These are phyloP conservation scores for Endocladia muricata DNA, from an alignment of 31 red algal species.

Conservation along the genomic window DNA sequence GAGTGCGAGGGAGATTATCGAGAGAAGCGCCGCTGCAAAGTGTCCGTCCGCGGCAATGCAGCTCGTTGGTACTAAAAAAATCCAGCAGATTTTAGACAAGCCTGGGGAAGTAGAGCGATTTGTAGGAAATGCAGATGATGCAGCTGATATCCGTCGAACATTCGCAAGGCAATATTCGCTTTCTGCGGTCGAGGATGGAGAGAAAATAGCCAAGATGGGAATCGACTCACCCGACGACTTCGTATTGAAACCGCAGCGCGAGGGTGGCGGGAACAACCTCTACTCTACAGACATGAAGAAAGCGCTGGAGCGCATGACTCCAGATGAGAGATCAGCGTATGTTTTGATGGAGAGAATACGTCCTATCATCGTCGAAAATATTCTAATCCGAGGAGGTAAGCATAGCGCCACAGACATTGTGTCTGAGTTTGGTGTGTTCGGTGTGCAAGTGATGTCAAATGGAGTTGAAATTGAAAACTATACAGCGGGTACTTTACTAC, in stretches of 20 bases:
- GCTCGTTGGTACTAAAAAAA: conserved; percentile 89
- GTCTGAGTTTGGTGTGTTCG: conserved; percentile 90
- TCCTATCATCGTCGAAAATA: conserved; percentile 42
- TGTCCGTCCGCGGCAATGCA: conserved; percentile 84
- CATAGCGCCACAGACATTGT: conserved; percentile 31
- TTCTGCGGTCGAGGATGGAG: background rate
- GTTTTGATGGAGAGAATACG: conserved; percentile 87
- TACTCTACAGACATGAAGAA: conserved; percentile 63
- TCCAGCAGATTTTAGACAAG: conserved; percentile 84
- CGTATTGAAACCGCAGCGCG: conserved; percentile 96
- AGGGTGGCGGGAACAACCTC: conserved; percentile 96
- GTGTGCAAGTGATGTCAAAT: conserved; percentile 22
- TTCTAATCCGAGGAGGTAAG: conserved; percentile 59
- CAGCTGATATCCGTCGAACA: conserved; percentile 27
- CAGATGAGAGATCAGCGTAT: conserved; percentile 49
- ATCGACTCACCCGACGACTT: conserved; percentile 47
- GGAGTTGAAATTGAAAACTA: conserved; percentile 42
- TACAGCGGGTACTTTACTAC: conserved; percentile 67
- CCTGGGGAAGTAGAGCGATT: conserved; percentile 68
- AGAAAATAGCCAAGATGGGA: conserved; percentile 37
- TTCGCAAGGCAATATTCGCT: conserved; percentile 75
- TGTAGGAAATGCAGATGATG: conserved; percentile 18
- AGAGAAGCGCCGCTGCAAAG: conserved; percentile 53
- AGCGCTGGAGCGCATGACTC: conserved; percentile 41
- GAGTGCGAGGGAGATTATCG: conserved; percentile 63